Evolutionary conservation across 1,284 basidiomycete genomes (phyloP), one percentile per base, ranked within the genome.

Genomic region (Ustilago hordei): DNA sequence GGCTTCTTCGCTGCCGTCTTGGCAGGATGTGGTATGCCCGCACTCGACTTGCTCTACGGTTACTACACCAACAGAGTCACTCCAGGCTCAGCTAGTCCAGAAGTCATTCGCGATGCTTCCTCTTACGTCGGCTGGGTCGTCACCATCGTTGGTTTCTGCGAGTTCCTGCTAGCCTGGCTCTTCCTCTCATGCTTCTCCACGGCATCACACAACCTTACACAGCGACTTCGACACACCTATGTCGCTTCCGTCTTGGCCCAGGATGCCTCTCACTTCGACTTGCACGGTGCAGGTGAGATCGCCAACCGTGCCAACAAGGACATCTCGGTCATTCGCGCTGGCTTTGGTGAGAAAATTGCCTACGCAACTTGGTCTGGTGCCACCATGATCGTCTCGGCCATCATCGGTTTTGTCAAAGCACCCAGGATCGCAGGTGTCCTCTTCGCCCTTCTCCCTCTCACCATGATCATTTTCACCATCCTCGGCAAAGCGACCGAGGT

Each of bases 201-300:
- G n/a, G 87, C 86, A 17, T 82, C 85, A 1, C 65, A 83, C 13
- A 71, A 84, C 23, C 79, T 88, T 34, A 84, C 85, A 4, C 75
- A 83, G 36, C 62, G 83, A 13, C 77, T 88, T 8, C 80, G 87
- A 12, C 76, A 85, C 31, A 74, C 84, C 15, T 88, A 88, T 70
- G 80, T 88, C 53, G 79, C 86, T 15, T 83, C 87, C 3, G 78
- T 87, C 19, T 70, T 88, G 39, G 80, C 84, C 3, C 87, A 88
- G 64, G 87, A 88, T 64, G 85, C 86, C 15, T 83, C 84, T 6
- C 87, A 86, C 73, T 88, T 87, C 63, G 87, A 88, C 61, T 69
- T 80, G 4, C 84, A 87, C 50, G 88, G 88, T 31, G 82, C 87
- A 6, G 88, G 88, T 58, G 87, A 88, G 69, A 84, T 88, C 39